Evolutionary conservation across 805 yeast species (phyloP).

Genomic region (Spathaspora girioi): DNA sequence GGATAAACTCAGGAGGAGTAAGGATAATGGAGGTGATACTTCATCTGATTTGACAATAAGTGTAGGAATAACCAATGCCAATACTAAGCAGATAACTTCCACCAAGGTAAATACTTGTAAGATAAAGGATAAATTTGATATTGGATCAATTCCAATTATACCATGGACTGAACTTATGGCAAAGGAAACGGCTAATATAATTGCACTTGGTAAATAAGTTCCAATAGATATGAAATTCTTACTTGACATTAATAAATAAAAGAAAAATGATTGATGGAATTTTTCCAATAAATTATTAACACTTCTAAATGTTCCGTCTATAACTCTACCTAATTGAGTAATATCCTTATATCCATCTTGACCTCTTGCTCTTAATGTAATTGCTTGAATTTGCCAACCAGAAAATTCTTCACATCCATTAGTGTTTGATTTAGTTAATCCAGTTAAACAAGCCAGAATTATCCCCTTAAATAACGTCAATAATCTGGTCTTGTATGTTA

Average conservation of each 20-base stretch:
- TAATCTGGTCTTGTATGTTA: constrained; percentile 49
- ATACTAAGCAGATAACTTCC: constrained; percentile 19
- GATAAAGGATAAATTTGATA: constrained; percentile 23
- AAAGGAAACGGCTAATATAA: constrained; percentile 63
- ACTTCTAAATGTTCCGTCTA: constrained; percentile 83
- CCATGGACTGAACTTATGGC: constrained; percentile 64
- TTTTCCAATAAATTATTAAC: constrained; percentile 91
- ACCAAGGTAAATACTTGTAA: constrained; percentile 25
- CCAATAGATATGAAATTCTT: constrained; percentile 86
- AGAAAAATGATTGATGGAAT: constrained; percentile 95
- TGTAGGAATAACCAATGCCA: constrained; percentile 24
- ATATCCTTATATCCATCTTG: constrained; percentile 65
- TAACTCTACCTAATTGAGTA: constrained; percentile 86
- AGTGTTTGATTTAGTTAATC: constrained; percentile 49
- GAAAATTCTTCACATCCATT: constrained; percentile 88
- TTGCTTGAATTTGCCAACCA: constrained; percentile 93
- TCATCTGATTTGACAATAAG: constrained; percentile 11
- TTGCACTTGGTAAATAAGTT: constrained; percentile 85
- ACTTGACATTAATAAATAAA: constrained; percentile 79
- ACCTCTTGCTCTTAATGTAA: constrained; percentile 69
- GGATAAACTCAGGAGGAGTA: constrained; percentile 5
- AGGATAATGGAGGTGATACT: constrained; percentile 12
- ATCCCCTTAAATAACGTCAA: constrained; percentile 62
- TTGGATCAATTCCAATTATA: constrained; percentile 40
- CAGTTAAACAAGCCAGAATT: constrained; percentile 65